Conservation (phyloP, 164 flowering plant genomes). For the Chimonanthus salicifolius region DNA sequence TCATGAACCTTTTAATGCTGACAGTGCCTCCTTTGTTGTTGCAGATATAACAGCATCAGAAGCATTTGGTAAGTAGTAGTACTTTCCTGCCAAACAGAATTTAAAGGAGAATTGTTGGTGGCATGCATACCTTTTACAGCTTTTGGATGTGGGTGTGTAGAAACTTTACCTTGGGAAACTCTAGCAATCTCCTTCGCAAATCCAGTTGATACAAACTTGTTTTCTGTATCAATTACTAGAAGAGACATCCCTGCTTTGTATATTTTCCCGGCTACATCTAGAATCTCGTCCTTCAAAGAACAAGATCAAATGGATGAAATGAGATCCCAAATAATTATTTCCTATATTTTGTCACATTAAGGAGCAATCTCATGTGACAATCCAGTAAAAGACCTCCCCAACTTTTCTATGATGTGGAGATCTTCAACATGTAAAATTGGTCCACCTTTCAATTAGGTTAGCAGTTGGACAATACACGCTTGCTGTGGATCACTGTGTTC, state of each 20-base stretch:
- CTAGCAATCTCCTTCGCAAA: constrained; percentile 97
- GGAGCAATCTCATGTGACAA: no score
- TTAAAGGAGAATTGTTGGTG: not conserved
- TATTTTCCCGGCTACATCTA: constrained; percentile 93
- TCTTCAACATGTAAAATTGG: not conserved
- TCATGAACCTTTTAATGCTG: constrained; percentile 65
- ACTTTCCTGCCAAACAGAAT: constrained; percentile 58
- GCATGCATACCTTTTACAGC: not conserved
- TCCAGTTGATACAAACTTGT: constrained; percentile 95
- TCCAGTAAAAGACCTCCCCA: not conserved
- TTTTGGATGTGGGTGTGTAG: not conserved
- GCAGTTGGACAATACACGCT: not conserved
- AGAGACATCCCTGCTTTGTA: constrained; percentile 96
- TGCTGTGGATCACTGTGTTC: no score
- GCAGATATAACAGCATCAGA: constrained; percentile 96
- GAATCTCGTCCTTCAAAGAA: constrained; percentile 75
- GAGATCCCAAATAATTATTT: not conserved
- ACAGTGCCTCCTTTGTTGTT: constrained; percentile 78
- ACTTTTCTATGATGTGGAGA: not conserved
- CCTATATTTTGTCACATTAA: no score
- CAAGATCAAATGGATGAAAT: not conserved
- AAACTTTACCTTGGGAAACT: constrained; percentile 75
- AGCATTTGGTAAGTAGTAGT: constrained; percentile 96
- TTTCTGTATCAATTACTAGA: constrained; percentile 93
- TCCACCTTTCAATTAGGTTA: not conserved